A percentile compares a stretch with the other conserved stretches of the same genome.
Evolutionary conservation across 108 stramenopile genomes (phyloP).

Genomic region (Nitzschia inconspicua): DNA sequence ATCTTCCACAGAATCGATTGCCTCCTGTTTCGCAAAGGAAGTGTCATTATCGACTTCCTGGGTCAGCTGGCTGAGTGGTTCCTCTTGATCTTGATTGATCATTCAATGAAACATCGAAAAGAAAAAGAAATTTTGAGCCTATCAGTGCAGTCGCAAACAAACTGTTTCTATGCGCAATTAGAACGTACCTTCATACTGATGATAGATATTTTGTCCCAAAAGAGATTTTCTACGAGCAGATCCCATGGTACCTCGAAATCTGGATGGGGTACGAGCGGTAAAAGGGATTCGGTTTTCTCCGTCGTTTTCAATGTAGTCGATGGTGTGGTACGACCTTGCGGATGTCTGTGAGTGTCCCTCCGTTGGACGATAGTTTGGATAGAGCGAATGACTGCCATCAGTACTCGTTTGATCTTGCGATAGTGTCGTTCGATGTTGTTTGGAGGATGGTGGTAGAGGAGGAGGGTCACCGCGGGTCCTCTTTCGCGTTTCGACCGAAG

Average conservation of each 20-base stretch:
- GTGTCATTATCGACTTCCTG: constrained; percentile 14
- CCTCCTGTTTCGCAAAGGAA: constrained; percentile 3
- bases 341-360: constrained; percentile 1
- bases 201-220: constrained; percentile 18
- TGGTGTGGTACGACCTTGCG: not conserved
- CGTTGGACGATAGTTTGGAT: constrained; percentile 1
- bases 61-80: constrained; percentile 27
- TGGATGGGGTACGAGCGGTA: constrained; percentile 15
- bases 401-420: constrained; percentile 9
- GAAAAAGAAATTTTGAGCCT: not conserved
- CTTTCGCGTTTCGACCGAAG: constrained; percentile 10
- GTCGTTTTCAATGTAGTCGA: constrained; percentile 28
- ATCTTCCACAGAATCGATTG: constrained; percentile 48
- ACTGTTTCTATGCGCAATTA: not conserved
- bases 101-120: not conserved
- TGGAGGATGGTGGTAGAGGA: constrained; percentile 7
- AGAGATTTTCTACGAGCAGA: constrained; percentile 26
- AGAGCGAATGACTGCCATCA: constrained; percentile 9
- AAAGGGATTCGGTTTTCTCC: not conserved
- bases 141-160: not conserved
- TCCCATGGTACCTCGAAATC: constrained; percentile 19
- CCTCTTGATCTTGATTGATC: constrained; percentile 8
- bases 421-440: constrained; percentile 5
- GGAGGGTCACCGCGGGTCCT: constrained; percentile 18
- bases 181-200: constrained; percentile 6